These are phyloP conservation scores for Obelidium mucronatum DNA, from an alignment of 192 early-diverging fungal species.

Conservation along the genomic window DNA sequence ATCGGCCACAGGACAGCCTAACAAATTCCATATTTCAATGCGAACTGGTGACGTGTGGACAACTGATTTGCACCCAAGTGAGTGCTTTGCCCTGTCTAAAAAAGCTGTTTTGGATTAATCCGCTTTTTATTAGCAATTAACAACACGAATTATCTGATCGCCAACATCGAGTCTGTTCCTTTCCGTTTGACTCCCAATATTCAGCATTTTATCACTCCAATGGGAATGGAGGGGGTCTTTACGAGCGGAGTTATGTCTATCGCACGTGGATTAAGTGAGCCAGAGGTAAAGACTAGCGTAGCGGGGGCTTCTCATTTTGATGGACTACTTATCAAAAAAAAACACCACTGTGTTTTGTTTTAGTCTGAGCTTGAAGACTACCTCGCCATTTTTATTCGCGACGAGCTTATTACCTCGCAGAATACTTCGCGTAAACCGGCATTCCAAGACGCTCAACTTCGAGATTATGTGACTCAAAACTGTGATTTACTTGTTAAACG, in stretches of 20 bases:
- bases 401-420: conserved; percentile 88
- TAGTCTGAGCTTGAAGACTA: conserved; percentile 91
- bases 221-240: conserved; percentile 94
- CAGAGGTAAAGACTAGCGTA: too few species aligned
- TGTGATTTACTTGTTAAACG: conserved; percentile 75
- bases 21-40: conserved; percentile 88
- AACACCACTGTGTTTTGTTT: not conserved
- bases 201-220: conserved; percentile 91
- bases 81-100: not conserved
- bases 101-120: conserved; percentile 1
- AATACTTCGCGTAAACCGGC: conserved; percentile 57
- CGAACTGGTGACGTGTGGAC: conserved; percentile 87
- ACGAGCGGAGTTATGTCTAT: conserved; percentile 84
- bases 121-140: conserved; percentile 51
- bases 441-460: conserved; percentile 66
- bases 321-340: conserved; percentile 14
- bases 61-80: conserved; percentile 78
- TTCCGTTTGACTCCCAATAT: conserved; percentile 99
- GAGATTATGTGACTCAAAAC: conserved; percentile 74
- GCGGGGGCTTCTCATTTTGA: conserved; percentile 12
- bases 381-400: conserved; percentile 91
- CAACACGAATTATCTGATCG: conserved; percentile 53
- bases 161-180: conserved; percentile 85
- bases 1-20: conserved; percentile 86
- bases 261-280: conserved; percentile 80